phyloP scores from a whole-genome alignment of 176 grass and related monocot species.

The Rhipidocladum racemiflorum region DNA sequence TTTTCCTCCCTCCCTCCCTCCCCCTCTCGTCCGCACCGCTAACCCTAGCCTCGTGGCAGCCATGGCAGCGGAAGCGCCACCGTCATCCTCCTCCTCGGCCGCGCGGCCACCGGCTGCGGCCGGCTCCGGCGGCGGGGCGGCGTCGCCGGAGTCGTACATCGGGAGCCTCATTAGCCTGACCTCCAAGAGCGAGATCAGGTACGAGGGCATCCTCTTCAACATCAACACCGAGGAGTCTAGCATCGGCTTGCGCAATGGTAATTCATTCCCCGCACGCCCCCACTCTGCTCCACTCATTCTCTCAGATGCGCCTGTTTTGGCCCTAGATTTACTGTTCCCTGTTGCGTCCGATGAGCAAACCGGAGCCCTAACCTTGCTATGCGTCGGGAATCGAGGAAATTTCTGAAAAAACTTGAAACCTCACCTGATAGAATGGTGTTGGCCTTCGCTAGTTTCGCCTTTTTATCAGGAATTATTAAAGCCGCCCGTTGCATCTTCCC shows the following conservation, averaged over 20 bases:
- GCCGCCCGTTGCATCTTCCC: neutral
- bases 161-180: conserved; percentile 79
- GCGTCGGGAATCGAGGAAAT: neutral
- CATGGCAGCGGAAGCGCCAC: conserved; percentile 64
- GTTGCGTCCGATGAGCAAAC: neutral
- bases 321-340: conserved; percentile 24
- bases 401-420: neutral
- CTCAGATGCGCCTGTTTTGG: conserved; percentile 26
- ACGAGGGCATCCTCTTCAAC: conserved; percentile 81
- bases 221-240: conserved; percentile 74
- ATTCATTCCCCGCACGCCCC: neutral
- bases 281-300: neutral
- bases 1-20: neutral
- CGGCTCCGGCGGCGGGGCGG: conserved; percentile 21
- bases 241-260: conserved; percentile 76
- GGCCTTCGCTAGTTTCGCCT: neutral
- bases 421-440: neutral
- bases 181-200: conserved; percentile 89
- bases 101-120: neutral
- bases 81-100: conserved; percentile 17
- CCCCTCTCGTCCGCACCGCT: neutral
- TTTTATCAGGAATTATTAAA: neutral
- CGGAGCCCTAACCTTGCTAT: neutral
- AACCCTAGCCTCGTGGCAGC: neutral
- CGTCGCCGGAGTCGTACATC: conserved; percentile 67